Evolutionary conservation across 2,329 filamentous ascomycete species (phyloP).

Genomic region (Pseudogymnoascus sp.): DNA sequence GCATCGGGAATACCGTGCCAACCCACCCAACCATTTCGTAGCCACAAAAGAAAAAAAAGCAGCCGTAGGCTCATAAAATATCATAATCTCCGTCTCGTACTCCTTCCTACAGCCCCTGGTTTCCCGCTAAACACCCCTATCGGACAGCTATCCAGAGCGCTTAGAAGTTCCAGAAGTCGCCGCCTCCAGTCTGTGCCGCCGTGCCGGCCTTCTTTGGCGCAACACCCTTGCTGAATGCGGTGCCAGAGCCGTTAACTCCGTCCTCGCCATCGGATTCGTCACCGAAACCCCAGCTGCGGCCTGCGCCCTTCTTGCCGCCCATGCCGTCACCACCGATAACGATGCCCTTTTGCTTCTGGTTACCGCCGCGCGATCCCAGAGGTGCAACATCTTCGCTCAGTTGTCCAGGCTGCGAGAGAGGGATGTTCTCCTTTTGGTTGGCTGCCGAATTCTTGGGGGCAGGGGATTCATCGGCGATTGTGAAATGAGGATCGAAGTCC

Average conservation of each 20-base stretch:
- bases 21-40: slow-evolving; percentile 6
- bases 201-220: slow-evolving; percentile 22
- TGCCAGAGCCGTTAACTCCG: slow-evolving; percentile 22
- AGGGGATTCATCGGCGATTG: slow-evolving; percentile 59
- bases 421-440: slow-evolving; percentile 37
- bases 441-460: slow-evolving; percentile 20
- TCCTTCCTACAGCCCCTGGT: not conserved
- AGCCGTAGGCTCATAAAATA: slow-evolving; percentile 8
- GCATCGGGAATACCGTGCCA: slow-evolving; percentile 5
- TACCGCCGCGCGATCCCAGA: slow-evolving; percentile 19
- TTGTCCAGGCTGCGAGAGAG: slow-evolving; percentile 17
- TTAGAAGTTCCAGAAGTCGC: slow-evolving; percentile 32
- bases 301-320: slow-evolving; percentile 50
- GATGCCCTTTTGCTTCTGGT: slow-evolving; percentile 29
- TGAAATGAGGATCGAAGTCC: slow-evolving; percentile 57
- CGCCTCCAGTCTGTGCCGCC: slow-evolving; percentile 23
- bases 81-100: slow-evolving; percentile 4
- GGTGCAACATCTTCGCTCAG: slow-evolving; percentile 23
- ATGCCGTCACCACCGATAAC: slow-evolving; percentile 55
- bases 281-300: slow-evolving; percentile 49
- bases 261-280: slow-evolving; percentile 41
- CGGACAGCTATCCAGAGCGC: not conserved
- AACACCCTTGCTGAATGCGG: slow-evolving; percentile 20
- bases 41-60: slow-evolving; percentile 8
- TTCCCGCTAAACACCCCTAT: not conserved